Conservation (phyloP, 2,329 filamentous ascomycete genomes). For the Colletotrichum liaoningense region DNA sequence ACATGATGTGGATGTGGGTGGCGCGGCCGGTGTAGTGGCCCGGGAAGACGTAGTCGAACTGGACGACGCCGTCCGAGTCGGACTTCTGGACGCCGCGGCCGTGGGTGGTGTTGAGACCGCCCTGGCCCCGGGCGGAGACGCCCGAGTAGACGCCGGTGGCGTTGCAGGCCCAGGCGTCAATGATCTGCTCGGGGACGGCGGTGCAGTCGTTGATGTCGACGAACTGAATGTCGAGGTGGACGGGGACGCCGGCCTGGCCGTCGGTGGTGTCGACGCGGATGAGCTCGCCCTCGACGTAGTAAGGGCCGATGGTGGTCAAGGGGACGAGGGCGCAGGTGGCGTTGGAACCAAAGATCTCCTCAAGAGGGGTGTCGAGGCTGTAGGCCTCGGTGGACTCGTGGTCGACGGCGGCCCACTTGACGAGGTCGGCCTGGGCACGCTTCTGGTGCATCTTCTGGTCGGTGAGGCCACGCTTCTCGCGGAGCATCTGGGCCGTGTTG, state of each 20-base stretch:
- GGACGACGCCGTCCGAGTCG: constrained; percentile 40
- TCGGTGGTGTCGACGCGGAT: constrained; percentile 58
- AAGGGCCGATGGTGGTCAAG: constrained; percentile 30
- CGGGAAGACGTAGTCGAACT: constrained; percentile 56
- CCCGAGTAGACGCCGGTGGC: constrained; percentile 55
- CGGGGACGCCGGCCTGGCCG: constrained; percentile 51
- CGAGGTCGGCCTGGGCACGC: constrained; percentile 45
- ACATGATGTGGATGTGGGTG: constrained; percentile 59
- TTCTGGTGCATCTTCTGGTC: constrained; percentile 45
- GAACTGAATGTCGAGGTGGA: constrained; percentile 47
- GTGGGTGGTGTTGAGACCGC: constrained; percentile 32
- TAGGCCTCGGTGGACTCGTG: constrained; percentile 45
- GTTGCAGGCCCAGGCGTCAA: constrained; percentile 43
- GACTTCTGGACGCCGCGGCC: constrained; percentile 37
- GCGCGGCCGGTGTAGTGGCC: constrained; percentile 58
- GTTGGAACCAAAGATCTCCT: constrained; percentile 39
- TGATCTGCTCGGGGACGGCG: constrained; percentile 35
- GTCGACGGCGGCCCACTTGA: constrained; percentile 47
- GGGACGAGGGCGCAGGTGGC: constrained; percentile 32
- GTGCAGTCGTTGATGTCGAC: constrained; percentile 38
- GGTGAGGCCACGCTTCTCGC: constrained; percentile 49
- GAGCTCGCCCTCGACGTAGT: constrained; percentile 57
- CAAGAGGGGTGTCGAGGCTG: constrained; percentile 46
- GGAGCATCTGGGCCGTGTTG: constrained; percentile 50
- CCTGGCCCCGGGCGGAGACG: constrained; percentile 40